These are phyloP conservation scores for Vanderwaltozyma tropicalis DNA, from an alignment of 805 yeast species.

Conservation along the genomic window DNA sequence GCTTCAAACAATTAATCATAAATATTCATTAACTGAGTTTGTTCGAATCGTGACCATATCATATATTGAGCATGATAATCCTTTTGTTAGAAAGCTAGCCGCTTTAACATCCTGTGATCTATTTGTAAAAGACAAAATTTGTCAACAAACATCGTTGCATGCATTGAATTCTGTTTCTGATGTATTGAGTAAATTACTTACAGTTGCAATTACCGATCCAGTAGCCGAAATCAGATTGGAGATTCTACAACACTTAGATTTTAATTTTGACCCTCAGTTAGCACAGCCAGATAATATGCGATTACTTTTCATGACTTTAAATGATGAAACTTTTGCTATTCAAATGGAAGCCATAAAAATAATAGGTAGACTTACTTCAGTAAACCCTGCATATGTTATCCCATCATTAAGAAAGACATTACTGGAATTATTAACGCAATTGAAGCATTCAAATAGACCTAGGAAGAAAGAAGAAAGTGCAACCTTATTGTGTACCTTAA, in stretches of 20 bases:
- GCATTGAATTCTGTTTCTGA: conserved; percentile 77
- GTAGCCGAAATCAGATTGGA: conserved; percentile 75
- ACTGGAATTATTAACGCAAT: conserved; percentile 72
- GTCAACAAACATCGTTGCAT: conserved; percentile 69
- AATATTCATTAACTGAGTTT: conserved; percentile 72
- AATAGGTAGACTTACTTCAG: conserved; percentile 72
- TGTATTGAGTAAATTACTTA: conserved; percentile 67
- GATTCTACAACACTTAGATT: conserved; percentile 61
- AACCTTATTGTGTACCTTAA: conserved; percentile 56
- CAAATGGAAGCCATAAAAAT: conserved; percentile 68
- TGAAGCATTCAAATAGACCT: conserved; percentile 71
- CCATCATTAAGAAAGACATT: conserved; percentile 84
- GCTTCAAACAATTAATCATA: conserved; percentile 64
- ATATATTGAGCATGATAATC: conserved; percentile 70
- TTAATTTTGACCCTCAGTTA: conserved; percentile 77
- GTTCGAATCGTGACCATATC: conserved; percentile 75
- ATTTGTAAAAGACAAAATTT: conserved; percentile 71
- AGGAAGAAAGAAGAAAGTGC: conserved; percentile 83
- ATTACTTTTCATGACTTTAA: conserved; percentile 73
- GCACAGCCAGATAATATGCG: conserved; percentile 90
- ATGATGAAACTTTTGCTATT: conserved; percentile 81
- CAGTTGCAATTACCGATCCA: conserved; percentile 83
- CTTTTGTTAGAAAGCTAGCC: conserved; percentile 74
- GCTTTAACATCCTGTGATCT: conserved; percentile 74
- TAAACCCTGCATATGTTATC: conserved; percentile 91